Evolutionary conservation across 169 alveolate species (phyloP), one percentile per base, ranked within the genome.

Genomic region (Cryptosporidium tyzzeri): DNA sequence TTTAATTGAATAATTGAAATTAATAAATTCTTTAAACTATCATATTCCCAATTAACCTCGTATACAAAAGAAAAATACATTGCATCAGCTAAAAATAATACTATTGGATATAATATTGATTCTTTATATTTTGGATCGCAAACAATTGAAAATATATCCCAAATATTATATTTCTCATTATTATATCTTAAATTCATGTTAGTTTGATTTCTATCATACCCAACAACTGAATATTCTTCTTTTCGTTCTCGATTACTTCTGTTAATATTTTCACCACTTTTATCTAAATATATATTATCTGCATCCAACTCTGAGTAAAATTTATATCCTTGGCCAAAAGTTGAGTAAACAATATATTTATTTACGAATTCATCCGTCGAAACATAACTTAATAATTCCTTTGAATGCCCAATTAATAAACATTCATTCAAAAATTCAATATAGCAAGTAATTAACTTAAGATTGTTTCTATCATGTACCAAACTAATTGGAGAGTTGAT

Each of bases 351-450:
- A 8, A 39, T 62, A 39, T 31, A 44, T 16, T 59, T 41, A 16
- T 62, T 41, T 10, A 80, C 75, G 39, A 80, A 80, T 8, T 44
- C 50, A 6, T 80, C 48, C 1, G 37, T 41, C 23, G 89, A 80
- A 18, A 80, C 23, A 10, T 23, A 44, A 62, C 23, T 18, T 65
- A 80, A 59, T 16, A 80, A 67, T 31, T 80, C 80, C 45, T 41
- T 62, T 44, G 89, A 80, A 65, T 80, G 89, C 12, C 89, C 89
- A n/a, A 80, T 80, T 26, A 80, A 67, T 62, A 80, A 80, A 45
- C 89, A 80, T 39, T 80, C 89, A 62, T 80, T 80, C 59, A 80
- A 65, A 65, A 80, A 80, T 48, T 80, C 89, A 8, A 80, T 65
- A 62, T 31, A 62, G 6, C 89, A 59, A 6, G 70, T 67, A 65